Conservation (phyloP, 257 asterid species). For the Penstemon barbatus region DNA sequence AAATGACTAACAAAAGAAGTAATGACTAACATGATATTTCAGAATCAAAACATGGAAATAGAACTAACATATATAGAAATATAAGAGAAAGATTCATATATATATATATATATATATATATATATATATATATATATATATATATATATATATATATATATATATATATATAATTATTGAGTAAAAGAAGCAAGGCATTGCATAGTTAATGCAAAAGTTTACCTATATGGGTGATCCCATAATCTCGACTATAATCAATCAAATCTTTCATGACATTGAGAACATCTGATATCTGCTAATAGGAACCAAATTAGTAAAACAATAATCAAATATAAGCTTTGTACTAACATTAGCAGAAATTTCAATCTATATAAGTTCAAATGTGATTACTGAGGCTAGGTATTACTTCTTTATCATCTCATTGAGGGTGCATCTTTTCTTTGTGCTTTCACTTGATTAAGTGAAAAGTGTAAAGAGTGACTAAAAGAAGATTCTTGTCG, state of each 20-base stretch:
- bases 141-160: too few relatives aligned
- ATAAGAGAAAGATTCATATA: too few relatives aligned
- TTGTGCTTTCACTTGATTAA: too few relatives aligned
- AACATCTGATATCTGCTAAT: slow-evolving; percentile 36
- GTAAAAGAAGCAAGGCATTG: too few relatives aligned
- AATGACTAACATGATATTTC: background rate
- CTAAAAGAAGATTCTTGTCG: too few relatives aligned
- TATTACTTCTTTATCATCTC: too few relatives aligned
- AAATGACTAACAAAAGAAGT: background rate
- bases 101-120: too few relatives aligned
- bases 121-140: too few relatives aligned
- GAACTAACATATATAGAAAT: too few relatives aligned
- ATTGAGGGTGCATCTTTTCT: too few relatives aligned
- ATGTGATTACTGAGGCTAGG: background rate
- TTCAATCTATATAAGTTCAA: background rate
- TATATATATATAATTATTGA: too few relatives aligned
- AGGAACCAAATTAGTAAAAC: background rate
- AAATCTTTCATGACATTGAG: slow-evolving; percentile 30
- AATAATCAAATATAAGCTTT: background rate
- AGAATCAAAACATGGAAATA: background rate
- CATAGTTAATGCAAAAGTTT: background rate
- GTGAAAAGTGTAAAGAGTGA: too few relatives aligned
- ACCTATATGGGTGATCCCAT: slow-evolving; percentile 16
- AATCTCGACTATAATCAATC: slow-evolving; percentile 31
- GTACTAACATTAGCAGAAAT: background rate